Evolutionary conservation across 2,329 filamentous ascomycete species (phyloP), one percentile per base, ranked within the genome.

Genomic region (Alternaria angustiovoidea): DNA sequence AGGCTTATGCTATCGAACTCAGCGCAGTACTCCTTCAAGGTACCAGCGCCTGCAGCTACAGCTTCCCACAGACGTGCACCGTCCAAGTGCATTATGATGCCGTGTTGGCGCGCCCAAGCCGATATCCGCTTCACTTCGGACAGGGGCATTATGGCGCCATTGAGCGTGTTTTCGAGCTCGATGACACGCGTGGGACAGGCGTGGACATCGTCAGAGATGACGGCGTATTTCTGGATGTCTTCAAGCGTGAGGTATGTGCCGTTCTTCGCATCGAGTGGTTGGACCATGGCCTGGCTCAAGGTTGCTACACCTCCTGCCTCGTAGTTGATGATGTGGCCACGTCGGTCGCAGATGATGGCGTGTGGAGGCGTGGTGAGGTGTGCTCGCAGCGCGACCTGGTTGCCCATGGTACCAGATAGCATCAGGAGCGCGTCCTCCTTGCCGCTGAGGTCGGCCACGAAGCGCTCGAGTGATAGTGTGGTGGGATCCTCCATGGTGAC

Each of bases 381-480:
- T 1, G 91, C 86, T 39, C 94, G 88, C 42, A 97, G 84, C 0
- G 91, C 89, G 18, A 97, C 83, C 77, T 97, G 93, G 80, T 97
- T 97, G 41, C 93, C 93, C 93, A 97, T 97, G 5, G 94, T 97
- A 4, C 94, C 94, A 0, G 92, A 95, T 60, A 96, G 84, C 56
- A 97, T 92, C 54, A 97, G 89, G 5, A 97, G 83, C 0, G 87
- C 91, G 7, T 88, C 88, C 71, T 93, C 89, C 69, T 96, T 93
- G 67, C 88, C 88, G 1, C 92, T 87, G 4, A 96, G 84, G 32
- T 85, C 75, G 18, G 93, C 92, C 44, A 96, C 85, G 75, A 91
- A 89, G 46, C 84, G 80, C 77, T 97, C 91, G 41, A 98, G 87
- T 24, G 86, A 84, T 51, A 86, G 88, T 1, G 94, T 97, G 0